Conservation (phyloP, 768 basidiomycete species). For the Suillus cothurnatus region DNA sequence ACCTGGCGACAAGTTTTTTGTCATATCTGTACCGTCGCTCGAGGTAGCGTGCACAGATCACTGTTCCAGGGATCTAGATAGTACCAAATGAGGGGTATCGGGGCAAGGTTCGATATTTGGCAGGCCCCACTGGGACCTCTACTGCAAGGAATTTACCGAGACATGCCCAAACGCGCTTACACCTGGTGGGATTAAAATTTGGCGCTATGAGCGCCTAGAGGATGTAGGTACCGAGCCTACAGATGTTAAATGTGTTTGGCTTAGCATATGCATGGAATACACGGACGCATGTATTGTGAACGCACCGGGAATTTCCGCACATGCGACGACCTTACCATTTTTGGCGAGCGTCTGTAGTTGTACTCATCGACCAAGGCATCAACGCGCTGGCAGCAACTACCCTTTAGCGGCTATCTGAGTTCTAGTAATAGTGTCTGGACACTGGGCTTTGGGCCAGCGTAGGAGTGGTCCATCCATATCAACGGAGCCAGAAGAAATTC, state of each 20-base stretch:
- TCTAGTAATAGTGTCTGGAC: constrained; percentile 1
- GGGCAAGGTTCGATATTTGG: not conserved
- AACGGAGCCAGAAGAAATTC: constrained; percentile 28
- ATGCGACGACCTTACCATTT: not conserved
- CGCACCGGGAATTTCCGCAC: not conserved
- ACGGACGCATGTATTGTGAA: not conserved
- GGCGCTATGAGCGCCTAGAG: not conserved
- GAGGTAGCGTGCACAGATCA: not conserved
- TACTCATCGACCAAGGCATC: not conserved
- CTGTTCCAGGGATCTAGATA: not conserved
- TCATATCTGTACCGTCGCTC: not conserved
- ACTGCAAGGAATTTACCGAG: not conserved
- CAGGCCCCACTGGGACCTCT: not conserved
- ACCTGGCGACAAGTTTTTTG: not conserved
- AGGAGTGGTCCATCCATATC: constrained; percentile 5
- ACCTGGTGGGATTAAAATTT: not conserved
- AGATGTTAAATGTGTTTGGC: not conserved
- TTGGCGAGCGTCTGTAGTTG: not conserved
- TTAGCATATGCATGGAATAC: not conserved
- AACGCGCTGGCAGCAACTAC: not conserved
- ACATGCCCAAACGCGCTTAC: not conserved
- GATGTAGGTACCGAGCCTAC: not conserved
- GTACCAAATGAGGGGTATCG: not conserved
- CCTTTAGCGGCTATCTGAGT: not conserved
- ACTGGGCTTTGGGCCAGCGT: not conserved